Conservation (phyloP, 495 filamentous ascomycete species). For the Penicillium coprophilum region DNA sequence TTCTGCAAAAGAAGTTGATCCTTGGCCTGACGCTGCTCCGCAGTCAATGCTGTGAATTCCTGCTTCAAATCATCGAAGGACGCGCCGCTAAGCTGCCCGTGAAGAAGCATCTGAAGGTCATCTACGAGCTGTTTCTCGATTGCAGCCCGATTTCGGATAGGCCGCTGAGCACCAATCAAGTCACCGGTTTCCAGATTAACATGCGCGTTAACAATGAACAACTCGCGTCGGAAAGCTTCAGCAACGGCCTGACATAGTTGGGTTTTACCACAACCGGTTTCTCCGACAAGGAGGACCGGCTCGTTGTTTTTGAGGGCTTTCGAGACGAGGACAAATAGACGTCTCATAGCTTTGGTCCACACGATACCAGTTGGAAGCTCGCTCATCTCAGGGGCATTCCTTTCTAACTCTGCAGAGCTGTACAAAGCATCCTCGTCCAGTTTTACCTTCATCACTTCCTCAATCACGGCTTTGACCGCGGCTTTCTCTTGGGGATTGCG, state of each 20-base stretch:
- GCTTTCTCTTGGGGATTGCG: slow-evolving; percentile 83
- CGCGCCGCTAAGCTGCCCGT: slow-evolving; percentile 26
- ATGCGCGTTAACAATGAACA: slow-evolving; percentile 94
- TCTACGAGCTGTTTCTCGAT: slow-evolving; percentile 63
- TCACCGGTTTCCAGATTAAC: slow-evolving; percentile 97
- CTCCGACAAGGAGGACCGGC: slow-evolving; percentile 89
- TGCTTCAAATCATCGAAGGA: slow-evolving; percentile 48
- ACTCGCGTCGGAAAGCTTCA: slow-evolving; percentile 66
- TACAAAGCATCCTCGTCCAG: slow-evolving; percentile 77
- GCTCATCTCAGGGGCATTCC: slow-evolving; percentile 41
- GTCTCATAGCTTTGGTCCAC: slow-evolving; percentile 93
- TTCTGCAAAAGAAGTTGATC: slow-evolving; percentile 49
- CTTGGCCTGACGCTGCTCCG: slow-evolving; percentile 38
- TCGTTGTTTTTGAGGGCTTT: slow-evolving; percentile 87
- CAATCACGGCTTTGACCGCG: slow-evolving; percentile 84
- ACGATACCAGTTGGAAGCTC: slow-evolving; percentile 60
- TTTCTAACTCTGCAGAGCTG: slow-evolving; percentile 56
- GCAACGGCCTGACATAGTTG: slow-evolving; percentile 92
- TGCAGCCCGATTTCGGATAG: slow-evolving; percentile 76
- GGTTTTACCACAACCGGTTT: slow-evolving; percentile 97
- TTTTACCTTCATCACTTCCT: slow-evolving; percentile 84
- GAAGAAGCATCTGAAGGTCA: slow-evolving; percentile 56
- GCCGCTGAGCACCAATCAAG: slow-evolving; percentile 91
- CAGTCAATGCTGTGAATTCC: slow-evolving; percentile 44
- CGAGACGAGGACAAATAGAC: slow-evolving; percentile 81